A percentile compares a stretch with the other conserved stretches of the same genome.
phyloP scores from a whole-genome alignment of 1,284 basidiomycete genomes.

The Moesziomyces globuligerus region DNA sequence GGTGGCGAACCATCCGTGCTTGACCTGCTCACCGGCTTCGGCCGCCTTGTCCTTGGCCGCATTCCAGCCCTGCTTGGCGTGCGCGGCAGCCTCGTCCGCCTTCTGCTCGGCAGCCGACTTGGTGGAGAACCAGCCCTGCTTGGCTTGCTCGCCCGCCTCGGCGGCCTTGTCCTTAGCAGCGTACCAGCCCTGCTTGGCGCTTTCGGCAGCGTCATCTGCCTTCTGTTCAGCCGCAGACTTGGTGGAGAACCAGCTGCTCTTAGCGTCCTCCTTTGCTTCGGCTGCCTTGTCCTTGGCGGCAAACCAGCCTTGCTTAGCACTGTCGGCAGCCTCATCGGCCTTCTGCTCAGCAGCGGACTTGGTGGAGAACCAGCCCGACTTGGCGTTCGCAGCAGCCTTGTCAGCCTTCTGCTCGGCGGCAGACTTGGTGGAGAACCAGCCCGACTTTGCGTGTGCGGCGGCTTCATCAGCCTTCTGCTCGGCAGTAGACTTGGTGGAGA shows the following conservation, averaged over 20 bases:
- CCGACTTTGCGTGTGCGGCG: conserved; percentile 15
- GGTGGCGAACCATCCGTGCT: conserved; percentile 3
- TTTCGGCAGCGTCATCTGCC: conserved; percentile 12
- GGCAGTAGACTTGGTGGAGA: conserved; percentile 17
- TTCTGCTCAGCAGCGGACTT: conserved; percentile 28
- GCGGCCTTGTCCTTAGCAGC: conserved; percentile 31
- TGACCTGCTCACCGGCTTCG: conserved; percentile 2
- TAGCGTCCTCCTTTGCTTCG: conserved; percentile 11
- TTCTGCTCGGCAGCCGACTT: conserved; percentile 29
- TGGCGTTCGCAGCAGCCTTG: conserved; percentile 22
- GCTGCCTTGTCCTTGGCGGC: conserved; percentile 23
- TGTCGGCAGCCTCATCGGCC: conserved; percentile 14
- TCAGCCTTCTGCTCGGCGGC: conserved; percentile 31
- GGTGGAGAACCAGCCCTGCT: conserved; percentile 33
- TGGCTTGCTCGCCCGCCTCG: conserved; percentile 18
- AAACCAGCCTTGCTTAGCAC: conserved; percentile 15
- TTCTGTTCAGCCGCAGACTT: conserved; percentile 22
- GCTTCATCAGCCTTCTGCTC: conserved; percentile 37
- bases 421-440: conserved; percentile 34
- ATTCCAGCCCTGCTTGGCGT: conserved; percentile 38
- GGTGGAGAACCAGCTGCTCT: conserved; percentile 15
- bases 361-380: conserved; percentile 14
- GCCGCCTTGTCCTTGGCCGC: conserved; percentile 11
- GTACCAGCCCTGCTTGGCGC: conserved; percentile 19
- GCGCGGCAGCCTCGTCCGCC: conserved; percentile 21